These are phyloP conservation scores for Trichoderma pleuroti DNA, from an alignment of 2,329 filamentous ascomycete genomes.

Conservation along the genomic window DNA sequence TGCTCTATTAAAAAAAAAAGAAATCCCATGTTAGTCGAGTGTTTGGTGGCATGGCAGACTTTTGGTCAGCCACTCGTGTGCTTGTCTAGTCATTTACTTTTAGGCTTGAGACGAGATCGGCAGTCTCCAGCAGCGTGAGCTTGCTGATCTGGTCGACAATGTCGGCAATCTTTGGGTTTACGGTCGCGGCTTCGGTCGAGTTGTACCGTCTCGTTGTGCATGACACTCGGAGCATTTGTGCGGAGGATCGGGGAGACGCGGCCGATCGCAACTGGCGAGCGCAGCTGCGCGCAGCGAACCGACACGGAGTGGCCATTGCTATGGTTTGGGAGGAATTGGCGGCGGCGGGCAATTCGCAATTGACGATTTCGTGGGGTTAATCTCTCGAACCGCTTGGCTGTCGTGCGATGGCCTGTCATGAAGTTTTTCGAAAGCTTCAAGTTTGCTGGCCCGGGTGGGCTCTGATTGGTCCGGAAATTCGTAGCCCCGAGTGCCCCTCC, in stretches of 20 bases:
- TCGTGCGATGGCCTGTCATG: conserved; percentile 25
- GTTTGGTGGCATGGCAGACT: conserved; percentile 5
- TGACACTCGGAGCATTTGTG: conserved; percentile 45
- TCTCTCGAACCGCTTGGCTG: background rate
- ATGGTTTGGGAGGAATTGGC: conserved; percentile 28
- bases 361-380: conserved; percentile 24
- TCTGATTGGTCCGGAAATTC: conserved; percentile 39
- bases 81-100: conserved; percentile 62
- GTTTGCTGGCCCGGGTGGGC: conserved; percentile 20
- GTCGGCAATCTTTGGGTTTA: conserved; percentile 84
- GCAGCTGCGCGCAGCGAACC: conserved; percentile 62
- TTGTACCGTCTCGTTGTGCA: conserved; percentile 72
- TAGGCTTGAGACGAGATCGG: conserved; percentile 87
- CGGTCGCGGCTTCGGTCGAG: conserved; percentile 68
- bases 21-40: background rate
- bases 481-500: conserved; percentile 32
- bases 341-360: background rate
- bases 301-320: conserved; percentile 61
- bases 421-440: conserved; percentile 44
- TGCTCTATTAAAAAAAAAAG: conserved; percentile 55
- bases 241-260: conserved; percentile 44
- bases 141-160: conserved; percentile 99
- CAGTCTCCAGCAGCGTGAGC: conserved; percentile 95
- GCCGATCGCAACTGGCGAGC: conserved; percentile 57
- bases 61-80: conserved; percentile 15